Base-by-base conservation (phyloP, 495 filamentous ascomycete species). In the Tuber borchii region DNA sequence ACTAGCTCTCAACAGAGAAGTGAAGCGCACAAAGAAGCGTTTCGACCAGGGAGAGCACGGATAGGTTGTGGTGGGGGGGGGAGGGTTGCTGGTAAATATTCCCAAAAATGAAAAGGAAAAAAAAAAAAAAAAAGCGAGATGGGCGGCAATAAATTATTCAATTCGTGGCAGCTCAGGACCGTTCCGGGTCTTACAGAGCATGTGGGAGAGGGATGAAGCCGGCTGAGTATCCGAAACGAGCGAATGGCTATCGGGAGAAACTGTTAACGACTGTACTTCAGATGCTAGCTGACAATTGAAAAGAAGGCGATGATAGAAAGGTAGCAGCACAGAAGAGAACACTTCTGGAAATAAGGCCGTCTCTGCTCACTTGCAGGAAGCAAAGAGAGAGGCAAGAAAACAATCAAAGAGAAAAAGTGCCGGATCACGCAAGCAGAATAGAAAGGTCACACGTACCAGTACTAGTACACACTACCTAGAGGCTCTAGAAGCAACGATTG, bases 301-400 rank as follows among this genome's bases (percentile, higher is more conserved):
- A 65, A 65, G 56, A 65, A 1, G 56, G 56, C 56, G 4, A 56
- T 56, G 48, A 26, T 26, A 3, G 48, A 26, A 56, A 56, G 3
- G 22, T 4, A 17, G 48, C 7, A 16, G 56, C 12, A 65, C 56
- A 65, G 56, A 65, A 2, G 2, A 22, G 56, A 65, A 3, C 7
- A 22, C 26, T 65, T 65, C 56, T 31, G 56, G 56, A 65, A 26
- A 65, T n/a, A 65, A 65, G 56, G 56, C 56, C n/a, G 56, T 65
- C n/a, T 65, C n/a, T 17, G 56, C 56, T 26, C n/a, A 16, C 56
- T 17, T 65, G 56, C 56, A 65, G 56, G 56, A 17, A 56, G 51
- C 51, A 56, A 56, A 65, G 56, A 1, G 3, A 6, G n/a, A 65
- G 14, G 56, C n/a, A 14, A 16, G n/a, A 65, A 65, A 31, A 31